Conservation (phyloP, 148 eudicot species). For the Fallopia convolvulus region DNA sequence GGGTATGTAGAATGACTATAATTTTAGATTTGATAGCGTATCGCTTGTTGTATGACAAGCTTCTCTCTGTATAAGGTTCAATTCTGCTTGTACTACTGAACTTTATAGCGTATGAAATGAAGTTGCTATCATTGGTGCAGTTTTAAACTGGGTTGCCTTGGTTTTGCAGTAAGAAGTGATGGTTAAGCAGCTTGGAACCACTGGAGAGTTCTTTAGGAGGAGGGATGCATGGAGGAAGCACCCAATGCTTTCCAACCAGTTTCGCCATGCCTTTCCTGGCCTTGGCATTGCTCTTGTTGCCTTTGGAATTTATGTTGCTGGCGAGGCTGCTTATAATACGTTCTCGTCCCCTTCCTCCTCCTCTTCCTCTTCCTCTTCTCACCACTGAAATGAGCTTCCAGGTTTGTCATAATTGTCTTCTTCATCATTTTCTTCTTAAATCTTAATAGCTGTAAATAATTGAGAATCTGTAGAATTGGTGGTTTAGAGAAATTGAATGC, state of each 20-base stretch:
- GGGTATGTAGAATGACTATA: neutral
- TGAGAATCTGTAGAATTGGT: neutral
- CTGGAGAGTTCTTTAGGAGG: slow-evolving; percentile 89
- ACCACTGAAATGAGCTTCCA: slow-evolving; percentile 18
- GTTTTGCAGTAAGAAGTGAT: slow-evolving; percentile 19
- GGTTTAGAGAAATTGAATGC: neutral
- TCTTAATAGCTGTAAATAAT: neutral
- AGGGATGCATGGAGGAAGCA: slow-evolving; percentile 91
- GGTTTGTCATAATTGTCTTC: neutral
- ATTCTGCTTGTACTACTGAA: neutral
- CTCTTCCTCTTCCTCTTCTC: slow-evolving; percentile 30
- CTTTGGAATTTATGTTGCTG: slow-evolving; percentile 63
- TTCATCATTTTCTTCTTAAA: neutral
- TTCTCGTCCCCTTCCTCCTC: slow-evolving; percentile 34
- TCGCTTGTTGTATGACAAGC: neutral
- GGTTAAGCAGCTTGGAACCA: slow-evolving; percentile 62
- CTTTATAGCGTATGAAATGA: neutral
- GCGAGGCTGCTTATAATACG: slow-evolving; percentile 54
- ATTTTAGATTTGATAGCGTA: neutral
- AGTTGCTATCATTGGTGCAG: neutral
- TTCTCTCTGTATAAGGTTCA: neutral
- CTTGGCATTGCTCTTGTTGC: slow-evolving; percentile 77
- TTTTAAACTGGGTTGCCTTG: neutral
- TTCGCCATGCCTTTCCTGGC: slow-evolving; percentile 84
- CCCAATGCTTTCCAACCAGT: slow-evolving; percentile 71